A percentile compares a stretch with the other conserved stretches of the same genome.
Conservation (phyloP, 345 rosid species). For the Citrus mangshanensis region DNA sequence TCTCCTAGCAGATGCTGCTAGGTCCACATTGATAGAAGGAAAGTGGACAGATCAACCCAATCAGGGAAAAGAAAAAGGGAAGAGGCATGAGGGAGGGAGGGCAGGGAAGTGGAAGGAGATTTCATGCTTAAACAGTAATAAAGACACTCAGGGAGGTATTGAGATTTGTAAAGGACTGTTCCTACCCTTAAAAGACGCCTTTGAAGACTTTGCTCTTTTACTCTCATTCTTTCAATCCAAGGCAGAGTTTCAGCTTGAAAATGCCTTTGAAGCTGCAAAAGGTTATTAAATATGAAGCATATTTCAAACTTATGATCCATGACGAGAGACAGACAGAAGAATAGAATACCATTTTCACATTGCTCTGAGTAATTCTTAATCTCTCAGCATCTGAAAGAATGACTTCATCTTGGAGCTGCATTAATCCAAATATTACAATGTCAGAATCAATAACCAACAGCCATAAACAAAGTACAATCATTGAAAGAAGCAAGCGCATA, state of each 20-base stretch:
- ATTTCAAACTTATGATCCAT: slow-evolving; percentile 7
- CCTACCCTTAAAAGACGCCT: slow-evolving; percentile 87
- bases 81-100: background rate
- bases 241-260: slow-evolving; percentile 94
- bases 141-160: background rate
- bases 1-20: background rate
- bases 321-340: background rate
- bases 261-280: slow-evolving; percentile 91
- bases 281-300: slow-evolving; percentile 8
- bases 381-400: slow-evolving; percentile 92
- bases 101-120: background rate
- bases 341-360: slow-evolving; percentile 73
- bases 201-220: slow-evolving; percentile 92
- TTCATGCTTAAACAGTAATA: background rate
- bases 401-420: slow-evolving; percentile 72
- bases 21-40: background rate
- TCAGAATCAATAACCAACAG: slow-evolving; percentile 2
- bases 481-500: background rate
- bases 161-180: background rate
- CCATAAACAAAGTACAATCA: background rate
- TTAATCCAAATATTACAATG: slow-evolving; percentile 16
- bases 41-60: background rate
- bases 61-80: background rate
- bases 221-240: slow-evolving; percentile 83
- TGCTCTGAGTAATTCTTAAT: slow-evolving; percentile 78